phyloP scores from a whole-genome alignment of 108 stramenopile species.

The Aurantiochytrium sp. region DNA sequence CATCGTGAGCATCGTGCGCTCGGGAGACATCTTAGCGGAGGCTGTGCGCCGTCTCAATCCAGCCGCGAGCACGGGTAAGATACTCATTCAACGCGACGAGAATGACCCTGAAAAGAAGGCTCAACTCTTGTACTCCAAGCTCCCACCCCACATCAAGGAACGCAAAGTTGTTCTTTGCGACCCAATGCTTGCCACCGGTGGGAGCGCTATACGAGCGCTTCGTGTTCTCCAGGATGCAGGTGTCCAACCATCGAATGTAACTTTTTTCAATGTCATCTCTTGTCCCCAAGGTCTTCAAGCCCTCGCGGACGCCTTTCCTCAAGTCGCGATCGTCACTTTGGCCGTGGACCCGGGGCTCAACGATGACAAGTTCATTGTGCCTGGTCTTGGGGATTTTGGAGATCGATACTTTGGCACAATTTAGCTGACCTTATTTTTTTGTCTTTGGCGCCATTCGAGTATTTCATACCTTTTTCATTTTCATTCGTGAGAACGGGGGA shows the following conservation, averaged over 20 bases:
- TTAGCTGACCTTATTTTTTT: not conserved
- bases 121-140: conserved; percentile 76
- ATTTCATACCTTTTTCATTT: too few relatives aligned
- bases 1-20: conserved; percentile 80
- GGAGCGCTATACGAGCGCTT: conserved; percentile 74
- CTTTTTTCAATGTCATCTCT: conserved; percentile 89
- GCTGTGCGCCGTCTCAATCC: conserved; percentile 71
- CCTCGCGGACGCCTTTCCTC: conserved; percentile 51
- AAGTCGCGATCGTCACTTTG: conserved; percentile 73
- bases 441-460: too few relatives aligned
- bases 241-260: conserved; percentile 59
- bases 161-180: conserved; percentile 82
- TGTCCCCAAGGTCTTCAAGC: conserved; percentile 82
- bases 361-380: conserved; percentile 87
- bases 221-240: conserved; percentile 53
- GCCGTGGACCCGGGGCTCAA: conserved; percentile 80
- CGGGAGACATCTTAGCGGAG: conserved; percentile 80
- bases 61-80: conserved; percentile 70
- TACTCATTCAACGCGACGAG: conserved; percentile 95
- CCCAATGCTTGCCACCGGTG: conserved; percentile 98
- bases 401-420: conserved; percentile 82
- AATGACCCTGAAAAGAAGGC: conserved; percentile 64
- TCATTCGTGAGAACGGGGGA: too few relatives aligned
- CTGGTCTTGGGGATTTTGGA: conserved; percentile 94
- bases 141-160: conserved; percentile 64